phyloP scores from a whole-genome alignment of 164 flowering plant genomes.

The Kingdonia uniflora region DNA sequence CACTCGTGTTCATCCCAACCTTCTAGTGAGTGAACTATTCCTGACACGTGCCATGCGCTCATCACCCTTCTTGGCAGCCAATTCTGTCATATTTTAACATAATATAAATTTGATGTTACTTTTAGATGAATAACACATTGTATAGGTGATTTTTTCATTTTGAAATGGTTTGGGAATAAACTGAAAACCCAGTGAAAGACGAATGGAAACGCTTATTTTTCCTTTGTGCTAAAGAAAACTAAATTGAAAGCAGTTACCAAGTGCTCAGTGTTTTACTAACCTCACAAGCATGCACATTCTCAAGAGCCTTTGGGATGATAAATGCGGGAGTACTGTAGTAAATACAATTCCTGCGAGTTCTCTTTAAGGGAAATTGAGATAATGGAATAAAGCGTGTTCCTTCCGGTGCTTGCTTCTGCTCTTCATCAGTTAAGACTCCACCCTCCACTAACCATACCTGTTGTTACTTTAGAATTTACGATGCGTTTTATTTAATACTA shows the following conservation, averaged over 20 bases:
- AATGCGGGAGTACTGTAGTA: slow-evolving; percentile 56
- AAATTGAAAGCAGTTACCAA: too few relatives aligned
- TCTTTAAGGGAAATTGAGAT: slow-evolving; percentile 35
- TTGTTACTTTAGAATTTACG: too few relatives aligned
- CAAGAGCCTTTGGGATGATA: slow-evolving; percentile 32
- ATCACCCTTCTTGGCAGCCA: slow-evolving; percentile 44
- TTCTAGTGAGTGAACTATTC: slow-evolving; percentile 37
- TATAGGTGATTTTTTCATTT: too few relatives aligned
- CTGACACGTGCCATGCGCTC: slow-evolving; percentile 44
- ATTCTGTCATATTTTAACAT: slow-evolving; percentile 18
- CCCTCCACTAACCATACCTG: slow-evolving; percentile 52
- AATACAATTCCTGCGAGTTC: slow-evolving; percentile 38
- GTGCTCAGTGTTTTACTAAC: slow-evolving; percentile 17
- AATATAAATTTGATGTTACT: too few relatives aligned
- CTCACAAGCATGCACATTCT: slow-evolving; percentile 66
- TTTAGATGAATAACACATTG: too few relatives aligned
- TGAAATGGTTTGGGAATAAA: too few relatives aligned
- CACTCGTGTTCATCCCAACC: slow-evolving; percentile 43
- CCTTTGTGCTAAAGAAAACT: too few relatives aligned
- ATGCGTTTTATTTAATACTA: too few relatives aligned
- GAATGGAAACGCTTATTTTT: too few relatives aligned
- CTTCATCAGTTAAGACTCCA: slow-evolving; percentile 26
- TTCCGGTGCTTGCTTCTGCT: slow-evolving; percentile 30
- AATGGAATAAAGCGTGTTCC: slow-evolving; percentile 42
- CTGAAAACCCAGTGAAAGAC: too few relatives aligned